phyloP scores from a whole-genome alignment of 495 filamentous ascomycete genomes.

The Xylaria venustula region DNA sequence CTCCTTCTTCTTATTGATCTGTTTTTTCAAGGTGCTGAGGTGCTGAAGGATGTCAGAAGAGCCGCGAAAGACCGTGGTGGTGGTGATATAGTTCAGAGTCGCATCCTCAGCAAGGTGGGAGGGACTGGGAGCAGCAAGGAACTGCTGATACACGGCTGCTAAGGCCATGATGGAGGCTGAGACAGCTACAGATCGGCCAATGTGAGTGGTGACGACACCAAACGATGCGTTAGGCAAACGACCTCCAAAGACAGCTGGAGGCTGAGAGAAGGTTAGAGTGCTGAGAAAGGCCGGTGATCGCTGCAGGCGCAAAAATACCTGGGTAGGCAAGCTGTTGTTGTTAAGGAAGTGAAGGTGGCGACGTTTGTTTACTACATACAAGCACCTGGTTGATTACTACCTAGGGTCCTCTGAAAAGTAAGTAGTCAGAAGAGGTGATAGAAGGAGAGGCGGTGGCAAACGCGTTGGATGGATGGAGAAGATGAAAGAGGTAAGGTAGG shows the following conservation, averaged over 20 bases:
- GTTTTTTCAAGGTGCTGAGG: constrained; percentile 59
- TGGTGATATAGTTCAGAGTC: constrained; percentile 87
- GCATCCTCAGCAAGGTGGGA: constrained; percentile 66
- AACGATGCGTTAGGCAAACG: neutral
- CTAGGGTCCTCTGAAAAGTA: too few relatives aligned
- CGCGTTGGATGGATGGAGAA: neutral
- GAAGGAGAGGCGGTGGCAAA: neutral
- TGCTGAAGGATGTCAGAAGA: constrained; percentile 76
- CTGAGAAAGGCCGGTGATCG: neutral
- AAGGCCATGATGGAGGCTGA: constrained; percentile 55
- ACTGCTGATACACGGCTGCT: constrained; percentile 70
- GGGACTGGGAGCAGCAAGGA: constrained; percentile 67
- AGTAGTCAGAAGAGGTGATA: neutral
- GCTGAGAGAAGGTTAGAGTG: neutral
- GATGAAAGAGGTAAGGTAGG: neutral
- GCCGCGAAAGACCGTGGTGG: constrained; percentile 70
- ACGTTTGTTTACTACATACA: constrained; percentile 2
- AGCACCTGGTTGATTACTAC: neutral
- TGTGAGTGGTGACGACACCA: neutral
- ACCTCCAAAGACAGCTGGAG: neutral
- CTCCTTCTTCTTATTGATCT: constrained; percentile 78
- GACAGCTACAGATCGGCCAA: constrained; percentile 1
- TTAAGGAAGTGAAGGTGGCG: neutral
- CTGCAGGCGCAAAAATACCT: neutral
- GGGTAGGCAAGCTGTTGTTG: neutral